Evolutionary conservation across 768 basidiomycete species (phyloP).

Genomic region (Termitomyces sp.): DNA sequence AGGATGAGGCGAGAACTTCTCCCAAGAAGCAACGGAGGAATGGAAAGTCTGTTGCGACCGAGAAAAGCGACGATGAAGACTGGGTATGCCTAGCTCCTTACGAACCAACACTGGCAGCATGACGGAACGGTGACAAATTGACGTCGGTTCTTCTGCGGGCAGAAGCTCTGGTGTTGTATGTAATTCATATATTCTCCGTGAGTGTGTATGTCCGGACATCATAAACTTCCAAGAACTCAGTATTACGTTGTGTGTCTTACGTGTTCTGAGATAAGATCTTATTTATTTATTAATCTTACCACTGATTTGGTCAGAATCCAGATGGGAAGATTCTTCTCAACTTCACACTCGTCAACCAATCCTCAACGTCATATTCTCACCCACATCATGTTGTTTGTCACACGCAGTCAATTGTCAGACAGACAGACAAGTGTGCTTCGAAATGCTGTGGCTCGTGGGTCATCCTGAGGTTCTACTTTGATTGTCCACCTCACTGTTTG

Average conservation of each 20-base stretch:
- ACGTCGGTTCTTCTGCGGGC: background rate
- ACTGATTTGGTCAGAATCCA: background rate
- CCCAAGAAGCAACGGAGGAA: conserved; percentile 30
- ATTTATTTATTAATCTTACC: too few species aligned
- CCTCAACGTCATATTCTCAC: conserved; percentile 3
- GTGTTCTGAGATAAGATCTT: background rate
- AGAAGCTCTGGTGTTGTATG: conserved; percentile 4
- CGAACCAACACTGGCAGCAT: conserved; percentile 12
- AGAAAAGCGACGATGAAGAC: conserved; percentile 28
- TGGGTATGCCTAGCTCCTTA: conserved; percentile 24
- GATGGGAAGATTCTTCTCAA: conserved; percentile 10
- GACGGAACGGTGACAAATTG: background rate
- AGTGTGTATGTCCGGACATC: background rate
- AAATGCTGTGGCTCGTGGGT: background rate
- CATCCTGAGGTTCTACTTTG: background rate
- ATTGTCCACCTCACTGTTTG: background rate
- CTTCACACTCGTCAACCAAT: conserved; percentile 6
- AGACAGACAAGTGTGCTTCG: background rate
- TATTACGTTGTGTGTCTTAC: background rate
- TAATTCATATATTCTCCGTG: background rate
- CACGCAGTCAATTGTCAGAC: background rate
- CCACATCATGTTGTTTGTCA: background rate
- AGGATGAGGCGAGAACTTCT: conserved; percentile 22
- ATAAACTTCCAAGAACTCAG: background rate
- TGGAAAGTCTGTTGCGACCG: conserved; percentile 15